phyloP scores from a whole-genome alignment of 495 filamentous ascomycete genomes.

The Lineolata rhizophorae region DNA sequence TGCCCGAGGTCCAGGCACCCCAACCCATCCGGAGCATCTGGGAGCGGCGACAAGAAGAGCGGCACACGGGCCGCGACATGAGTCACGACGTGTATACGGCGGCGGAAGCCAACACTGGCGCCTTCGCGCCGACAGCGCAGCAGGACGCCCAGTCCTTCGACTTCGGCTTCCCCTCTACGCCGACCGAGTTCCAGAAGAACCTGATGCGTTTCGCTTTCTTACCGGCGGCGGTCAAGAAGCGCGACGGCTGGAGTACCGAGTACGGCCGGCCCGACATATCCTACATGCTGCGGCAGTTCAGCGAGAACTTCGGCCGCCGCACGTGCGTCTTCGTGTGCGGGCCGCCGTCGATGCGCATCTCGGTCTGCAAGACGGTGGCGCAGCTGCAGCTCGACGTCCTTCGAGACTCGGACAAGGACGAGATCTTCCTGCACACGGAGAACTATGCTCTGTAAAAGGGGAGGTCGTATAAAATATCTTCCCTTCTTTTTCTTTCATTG shows the following conservation, averaged over 20 bases:
- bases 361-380: constrained; percentile 67
- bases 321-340: constrained; percentile 92
- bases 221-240: constrained; percentile 35
- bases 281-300: constrained; percentile 62
- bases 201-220: constrained; percentile 75
- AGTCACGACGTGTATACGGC: constrained; percentile 15
- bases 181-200: constrained; percentile 58
- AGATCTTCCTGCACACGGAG: constrained; percentile 88
- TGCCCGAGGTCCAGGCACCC: no score
- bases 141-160: constrained; percentile 31
- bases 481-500: no score
- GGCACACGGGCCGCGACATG: constrained; percentile 7
- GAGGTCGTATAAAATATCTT: no score
- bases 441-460: constrained; percentile 77
- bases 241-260: constrained; percentile 73
- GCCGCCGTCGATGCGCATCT: constrained; percentile 65
- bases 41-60: constrained; percentile 7
- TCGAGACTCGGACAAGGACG: constrained; percentile 53
- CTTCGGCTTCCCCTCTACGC: constrained; percentile 54
- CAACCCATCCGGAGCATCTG: not conserved
- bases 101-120: constrained; percentile 6
- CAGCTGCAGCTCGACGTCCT: constrained; percentile 63
- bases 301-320: constrained; percentile 54
- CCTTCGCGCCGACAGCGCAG: constrained; percentile 7
- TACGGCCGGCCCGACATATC: constrained; percentile 81